Evolutionary conservation across 2,329 filamentous ascomycete species (phyloP), one percentile per base, ranked within the genome.

Genomic region (Thermoascus crustaceus): DNA sequence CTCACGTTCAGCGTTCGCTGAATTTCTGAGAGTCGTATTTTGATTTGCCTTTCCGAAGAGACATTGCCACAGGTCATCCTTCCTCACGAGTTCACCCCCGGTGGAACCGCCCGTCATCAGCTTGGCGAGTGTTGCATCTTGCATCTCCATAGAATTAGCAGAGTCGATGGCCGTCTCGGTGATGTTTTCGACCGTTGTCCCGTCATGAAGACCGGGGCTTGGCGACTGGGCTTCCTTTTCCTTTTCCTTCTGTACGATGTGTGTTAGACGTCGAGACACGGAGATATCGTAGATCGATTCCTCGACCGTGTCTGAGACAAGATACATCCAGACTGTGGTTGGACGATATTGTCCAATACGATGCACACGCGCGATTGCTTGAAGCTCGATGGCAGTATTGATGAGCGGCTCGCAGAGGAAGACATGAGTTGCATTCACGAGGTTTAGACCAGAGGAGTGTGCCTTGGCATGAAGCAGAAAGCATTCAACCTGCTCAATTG

Each of bases 271-370:
- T 18, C 87, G 73, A 40, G 73, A 71, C 1, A 94, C 85, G 0
- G 85, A 91, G 21, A 95, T 74, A 40, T 88, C 78, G 61, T 96
- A 87, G 43, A 96, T 93, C 2, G 82, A 82, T 63, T 94, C 82
- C 54, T 98, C 91, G 0, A 96, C 85, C 0, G 89, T 94, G 34
- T 83, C 85, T 10, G 82, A 78, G n/a, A 95, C 76, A 2, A 96
- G 72, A 56, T 96, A 96, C 59, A 95, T 82, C 83, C 88, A 96
- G 1, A 96, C 87, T 0, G 85, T 94, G 0, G 91, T 98, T 45
- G 84, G 74, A 34, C 84, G 78, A 44, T 80, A 72, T 60, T 96
- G 91, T 0, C 91, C 91, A 44, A 98, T 98, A 22, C 91, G 78
- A 55, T 98, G 87, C 1, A 98, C 88, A 37, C 91, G 82, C 1